Conservation (phyloP, 139 green algal species). For the Chlamydomonas schloesseri region DNA sequence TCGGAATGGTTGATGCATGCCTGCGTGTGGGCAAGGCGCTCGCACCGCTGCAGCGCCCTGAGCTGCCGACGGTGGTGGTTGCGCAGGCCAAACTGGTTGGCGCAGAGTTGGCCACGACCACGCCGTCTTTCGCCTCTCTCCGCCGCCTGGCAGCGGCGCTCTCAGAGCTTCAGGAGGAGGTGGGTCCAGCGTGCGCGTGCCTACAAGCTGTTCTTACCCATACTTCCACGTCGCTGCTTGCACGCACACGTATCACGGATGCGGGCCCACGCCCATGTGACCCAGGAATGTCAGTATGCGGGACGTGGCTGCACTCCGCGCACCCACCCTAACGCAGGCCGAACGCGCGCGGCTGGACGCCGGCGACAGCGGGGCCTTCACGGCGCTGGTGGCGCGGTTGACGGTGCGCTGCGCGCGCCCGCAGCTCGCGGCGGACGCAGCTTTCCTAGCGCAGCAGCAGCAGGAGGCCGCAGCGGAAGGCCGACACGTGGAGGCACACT, state of each 20-base stretch:
- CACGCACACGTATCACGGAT: too few species aligned
- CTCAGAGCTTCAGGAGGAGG: slow-evolving; percentile 24
- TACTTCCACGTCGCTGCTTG: too few species aligned
- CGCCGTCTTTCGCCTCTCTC: background rate
- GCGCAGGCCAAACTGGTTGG: slow-evolving; percentile 17
- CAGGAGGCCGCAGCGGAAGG: background rate
- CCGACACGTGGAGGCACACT: slow-evolving; percentile 4
- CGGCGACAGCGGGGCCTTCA: background rate
- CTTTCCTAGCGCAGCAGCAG: background rate
- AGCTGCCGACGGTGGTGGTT: background rate
- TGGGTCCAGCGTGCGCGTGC: background rate
- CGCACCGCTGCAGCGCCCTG: background rate
- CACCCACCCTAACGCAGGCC: background rate
- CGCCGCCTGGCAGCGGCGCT: background rate
- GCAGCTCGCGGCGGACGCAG: slow-evolving; percentile 25
- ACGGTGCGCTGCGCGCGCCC: background rate
- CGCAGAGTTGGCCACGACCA: background rate
- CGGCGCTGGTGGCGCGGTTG: background rate
- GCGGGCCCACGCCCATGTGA: too few species aligned
- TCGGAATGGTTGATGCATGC: slow-evolving; percentile 3
- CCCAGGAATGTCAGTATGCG: too few species aligned
- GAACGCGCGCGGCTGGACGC: slow-evolving; percentile 3
- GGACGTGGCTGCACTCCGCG: too few species aligned
- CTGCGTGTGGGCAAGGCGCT: background rate
- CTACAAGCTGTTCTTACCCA: background rate